Percentiles rank a stretch among this genome's conserved stretches.
phyloP scores from a whole-genome alignment of 345 rosid species.

The Salix koriyanagi region DNA sequence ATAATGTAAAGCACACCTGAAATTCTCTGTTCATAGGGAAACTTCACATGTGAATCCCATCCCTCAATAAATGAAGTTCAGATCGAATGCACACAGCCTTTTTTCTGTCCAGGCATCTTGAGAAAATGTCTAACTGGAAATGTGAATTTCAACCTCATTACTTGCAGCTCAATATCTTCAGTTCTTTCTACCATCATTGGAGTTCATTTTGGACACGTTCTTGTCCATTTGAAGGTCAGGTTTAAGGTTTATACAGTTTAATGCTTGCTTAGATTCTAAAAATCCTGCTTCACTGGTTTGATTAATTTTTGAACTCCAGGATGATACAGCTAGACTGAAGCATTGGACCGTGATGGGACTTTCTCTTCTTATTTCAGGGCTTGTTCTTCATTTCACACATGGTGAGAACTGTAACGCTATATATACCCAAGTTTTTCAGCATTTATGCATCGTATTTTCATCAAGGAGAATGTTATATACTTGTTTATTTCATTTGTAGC shows the following conservation, averaged over 20 bases:
- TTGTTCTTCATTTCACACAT: conserved; percentile 58
- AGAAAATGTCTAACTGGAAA: background rate
- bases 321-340: conserved; percentile 59
- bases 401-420: conserved; percentile 39
- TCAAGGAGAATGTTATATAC: background rate
- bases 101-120: background rate
- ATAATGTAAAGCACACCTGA: background rate
- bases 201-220: conserved; percentile 80
- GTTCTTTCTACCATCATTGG: conserved; percentile 73
- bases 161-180: conserved; percentile 78
- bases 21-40: background rate
- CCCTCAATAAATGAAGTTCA: background rate
- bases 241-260: background rate
- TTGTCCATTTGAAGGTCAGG: conserved; percentile 60
- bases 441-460: background rate
- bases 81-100: background rate
- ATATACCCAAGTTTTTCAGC: background rate
- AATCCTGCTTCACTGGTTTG: conserved; percentile 7
- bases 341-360: conserved; percentile 68
- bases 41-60: background rate
- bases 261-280: background rate
- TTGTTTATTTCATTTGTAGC: conserved; percentile 37
- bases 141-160: conserved; percentile 15
- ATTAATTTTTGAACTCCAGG: conserved; percentile 34
- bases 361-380: conserved; percentile 50